A percentile compares a stretch with the other conserved stretches of the same genome.
phyloP scores from a whole-genome alignment of 352 stramenopile genomes.

The Globisporangium nagaii region DNA sequence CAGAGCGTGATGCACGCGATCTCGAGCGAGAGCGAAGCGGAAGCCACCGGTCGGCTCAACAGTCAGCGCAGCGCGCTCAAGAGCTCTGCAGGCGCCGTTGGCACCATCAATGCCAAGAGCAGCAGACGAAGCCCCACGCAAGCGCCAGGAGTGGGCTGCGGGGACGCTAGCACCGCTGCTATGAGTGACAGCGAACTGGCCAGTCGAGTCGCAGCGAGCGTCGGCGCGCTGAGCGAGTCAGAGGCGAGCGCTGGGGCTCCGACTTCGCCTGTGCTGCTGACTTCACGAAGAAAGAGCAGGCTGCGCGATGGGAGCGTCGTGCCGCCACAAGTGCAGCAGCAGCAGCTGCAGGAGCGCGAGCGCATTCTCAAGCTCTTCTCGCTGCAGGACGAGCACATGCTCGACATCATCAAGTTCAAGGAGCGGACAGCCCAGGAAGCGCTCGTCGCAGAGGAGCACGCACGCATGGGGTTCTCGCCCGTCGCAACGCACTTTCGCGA shows the following conservation, averaged over 20 bases:
- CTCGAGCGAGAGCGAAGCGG: constrained; percentile 26
- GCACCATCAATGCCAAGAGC: not conserved
- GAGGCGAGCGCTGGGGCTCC: not conserved
- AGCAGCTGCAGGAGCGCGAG: constrained; percentile 2
- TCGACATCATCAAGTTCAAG: constrained; percentile 61
- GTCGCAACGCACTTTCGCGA: constrained; percentile 50
- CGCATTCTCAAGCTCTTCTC: constrained; percentile 47
- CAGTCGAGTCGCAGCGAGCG: not conserved
- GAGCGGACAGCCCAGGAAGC: constrained; percentile 37
- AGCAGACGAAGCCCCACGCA: not conserved
- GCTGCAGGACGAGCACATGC: constrained; percentile 45
- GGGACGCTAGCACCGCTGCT: not conserved
- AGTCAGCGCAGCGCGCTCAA: constrained; percentile 9
- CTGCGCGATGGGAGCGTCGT: not conserved
- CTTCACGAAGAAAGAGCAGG: constrained; percentile 1
- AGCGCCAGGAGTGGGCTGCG: too few relatives aligned
- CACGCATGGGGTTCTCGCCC: constrained; percentile 33
- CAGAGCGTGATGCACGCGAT: constrained; percentile 41
- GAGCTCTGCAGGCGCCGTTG: not conserved
- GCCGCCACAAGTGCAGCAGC: too few relatives aligned
- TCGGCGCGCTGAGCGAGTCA: not conserved
- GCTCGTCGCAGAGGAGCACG: constrained; percentile 32
- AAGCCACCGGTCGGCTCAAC: not conserved
- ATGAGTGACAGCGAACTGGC: not conserved
- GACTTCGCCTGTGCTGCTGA: not conserved